phyloP scores from a whole-genome alignment of 176 grass and related monocot genomes.

The Carex cristatella region DNA sequence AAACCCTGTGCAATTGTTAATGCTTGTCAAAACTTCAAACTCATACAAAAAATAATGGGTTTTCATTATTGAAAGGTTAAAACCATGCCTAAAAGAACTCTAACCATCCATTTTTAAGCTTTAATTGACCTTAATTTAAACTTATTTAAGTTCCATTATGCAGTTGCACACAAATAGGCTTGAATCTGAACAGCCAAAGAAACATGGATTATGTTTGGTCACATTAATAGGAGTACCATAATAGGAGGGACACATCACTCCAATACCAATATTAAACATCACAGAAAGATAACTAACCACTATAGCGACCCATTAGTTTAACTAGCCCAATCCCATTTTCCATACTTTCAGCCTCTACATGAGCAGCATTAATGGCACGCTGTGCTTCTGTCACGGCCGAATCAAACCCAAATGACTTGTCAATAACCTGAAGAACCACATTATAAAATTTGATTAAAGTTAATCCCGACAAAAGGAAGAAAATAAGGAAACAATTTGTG shows the following conservation, averaged over 20 bases:
- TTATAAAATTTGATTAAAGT: constrained; percentile 5
- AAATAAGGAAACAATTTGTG: not conserved
- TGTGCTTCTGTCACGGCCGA: constrained; percentile 97
- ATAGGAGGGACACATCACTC: not conserved
- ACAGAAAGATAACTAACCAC: constrained; percentile 57
- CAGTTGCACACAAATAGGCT: not conserved
- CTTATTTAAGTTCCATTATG: not conserved
- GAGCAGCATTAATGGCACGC: constrained; percentile 92
- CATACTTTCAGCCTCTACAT: constrained; percentile 88
- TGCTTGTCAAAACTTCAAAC: not conserved
- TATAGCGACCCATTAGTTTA: constrained; percentile 97
- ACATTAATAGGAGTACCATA: not conserved
- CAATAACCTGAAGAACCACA: constrained; percentile 65
- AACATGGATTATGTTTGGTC: not conserved
- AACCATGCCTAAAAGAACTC: not conserved
- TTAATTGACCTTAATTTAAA: not conserved
- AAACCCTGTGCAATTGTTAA: constrained; percentile 53
- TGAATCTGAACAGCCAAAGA: not conserved
- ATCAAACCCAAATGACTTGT: constrained; percentile 99
- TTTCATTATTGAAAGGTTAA: not conserved
- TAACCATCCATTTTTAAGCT: not conserved
- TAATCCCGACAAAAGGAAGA: not conserved
- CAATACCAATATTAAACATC: not conserved
- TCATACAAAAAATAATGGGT: not conserved
- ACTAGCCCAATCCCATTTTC: constrained; percentile 98